phyloP scores from a whole-genome alignment of 768 basidiomycete genomes.

The Plicaturopsis crispa region DNA sequence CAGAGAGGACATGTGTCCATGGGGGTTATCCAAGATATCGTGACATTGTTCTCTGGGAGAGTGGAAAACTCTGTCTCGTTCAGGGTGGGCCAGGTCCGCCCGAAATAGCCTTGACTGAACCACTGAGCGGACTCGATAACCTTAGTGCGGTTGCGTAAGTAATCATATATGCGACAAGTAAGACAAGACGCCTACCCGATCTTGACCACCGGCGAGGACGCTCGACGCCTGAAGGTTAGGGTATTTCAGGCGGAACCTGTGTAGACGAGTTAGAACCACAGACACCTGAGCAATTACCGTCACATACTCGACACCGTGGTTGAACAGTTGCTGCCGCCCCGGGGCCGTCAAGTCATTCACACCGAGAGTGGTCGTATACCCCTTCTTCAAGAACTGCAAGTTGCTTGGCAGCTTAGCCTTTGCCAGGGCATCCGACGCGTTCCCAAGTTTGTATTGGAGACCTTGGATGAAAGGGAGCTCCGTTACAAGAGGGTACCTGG shows the following conservation, averaged over 20 bases:
- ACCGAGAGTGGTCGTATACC: constrained; percentile 24
- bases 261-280: neutral
- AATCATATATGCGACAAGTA: neutral
- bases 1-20: constrained; percentile 31
- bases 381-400: constrained; percentile 29
- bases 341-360: constrained; percentile 27
- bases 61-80: constrained; percentile 20
- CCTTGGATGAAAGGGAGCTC: constrained; percentile 23
- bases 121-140: constrained; percentile 34
- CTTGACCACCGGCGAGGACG: constrained; percentile 23
- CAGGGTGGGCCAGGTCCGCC: constrained; percentile 18
- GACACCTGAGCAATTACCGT: neutral
- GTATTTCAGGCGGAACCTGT: constrained; percentile 22
- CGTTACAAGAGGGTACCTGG: constrained; percentile 26
- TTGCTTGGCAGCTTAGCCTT: constrained; percentile 21
- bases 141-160: no score
- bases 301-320: constrained; percentile 29
- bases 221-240: constrained; percentile 16
- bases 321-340: constrained; percentile 30
- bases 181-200: constrained; percentile 15
- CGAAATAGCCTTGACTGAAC: constrained; percentile 32
- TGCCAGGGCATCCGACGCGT: constrained; percentile 14
- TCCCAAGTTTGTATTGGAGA: constrained; percentile 24
- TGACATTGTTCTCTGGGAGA: constrained; percentile 24
- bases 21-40: constrained; percentile 34